Evolutionary conservation across 495 filamentous ascomycete genomes (phyloP).

Genomic region (Penicillium goetzii): DNA sequence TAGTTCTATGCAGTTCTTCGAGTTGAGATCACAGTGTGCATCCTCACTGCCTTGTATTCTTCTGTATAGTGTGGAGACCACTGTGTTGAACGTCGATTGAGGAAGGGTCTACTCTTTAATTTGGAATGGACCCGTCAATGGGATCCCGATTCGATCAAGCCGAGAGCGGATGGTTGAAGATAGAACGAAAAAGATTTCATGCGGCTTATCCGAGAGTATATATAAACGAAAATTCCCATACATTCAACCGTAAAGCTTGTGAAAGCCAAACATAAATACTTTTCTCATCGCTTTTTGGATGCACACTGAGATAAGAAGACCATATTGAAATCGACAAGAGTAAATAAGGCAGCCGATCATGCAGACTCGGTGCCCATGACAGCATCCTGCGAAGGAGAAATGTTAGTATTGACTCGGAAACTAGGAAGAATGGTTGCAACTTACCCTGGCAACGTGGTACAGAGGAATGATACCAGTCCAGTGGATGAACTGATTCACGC

Average conservation of each 20-base stretch:
- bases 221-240: constrained; percentile 13
- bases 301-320: background rate
- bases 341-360: constrained; percentile 12
- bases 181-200: constrained; percentile 3
- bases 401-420: constrained; percentile 5
- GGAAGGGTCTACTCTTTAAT: background rate
- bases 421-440: constrained; percentile 4
- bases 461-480: constrained; percentile 80
- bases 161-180: background rate
- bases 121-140: background rate
- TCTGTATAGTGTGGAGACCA: background rate
- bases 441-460: constrained; percentile 63
- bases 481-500: constrained; percentile 77
- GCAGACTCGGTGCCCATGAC: constrained; percentile 33
- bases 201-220: constrained; percentile 8
- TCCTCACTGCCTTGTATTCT: background rate
- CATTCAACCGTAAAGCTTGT: constrained; percentile 8
- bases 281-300: constrained; percentile 10
- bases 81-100: background rate
- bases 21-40: background rate
- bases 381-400: constrained; percentile 25
- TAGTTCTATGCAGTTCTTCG: background rate
- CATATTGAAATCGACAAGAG: constrained; percentile 5
- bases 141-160: background rate
- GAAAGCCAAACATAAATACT: constrained; percentile 8